Percentiles rank a stretch among this genome's conserved stretches.
phyloP scores from a whole-genome alignment of 2,329 filamentous ascomycete species.

The Xylariaceae sp. region DNA sequence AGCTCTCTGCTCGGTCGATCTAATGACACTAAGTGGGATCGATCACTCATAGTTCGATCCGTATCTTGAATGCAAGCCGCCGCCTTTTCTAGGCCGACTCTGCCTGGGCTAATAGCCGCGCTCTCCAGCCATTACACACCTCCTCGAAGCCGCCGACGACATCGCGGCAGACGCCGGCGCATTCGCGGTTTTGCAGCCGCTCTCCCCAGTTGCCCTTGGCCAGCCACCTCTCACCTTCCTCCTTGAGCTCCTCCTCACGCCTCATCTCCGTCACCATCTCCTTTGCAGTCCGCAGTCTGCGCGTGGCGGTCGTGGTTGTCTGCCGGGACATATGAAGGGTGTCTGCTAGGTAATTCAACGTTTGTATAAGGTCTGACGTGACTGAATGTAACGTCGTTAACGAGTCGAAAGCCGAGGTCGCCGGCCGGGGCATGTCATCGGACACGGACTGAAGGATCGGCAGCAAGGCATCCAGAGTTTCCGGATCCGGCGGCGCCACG shows the following conservation, averaged over 20 bases:
- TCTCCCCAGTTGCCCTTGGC: constrained; percentile 78
- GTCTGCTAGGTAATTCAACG: constrained; percentile 81
- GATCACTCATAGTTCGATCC: constrained; percentile 4
- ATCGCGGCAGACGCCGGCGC: constrained; percentile 75
- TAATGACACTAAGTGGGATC: too few relatives aligned
- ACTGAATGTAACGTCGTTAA: constrained; percentile 63
- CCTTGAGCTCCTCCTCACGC: constrained; percentile 73
- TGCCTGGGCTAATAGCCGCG: constrained; percentile 63
- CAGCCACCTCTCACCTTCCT: constrained; percentile 79
- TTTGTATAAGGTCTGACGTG: constrained; percentile 69
- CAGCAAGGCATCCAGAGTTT: constrained; percentile 63
- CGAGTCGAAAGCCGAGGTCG: constrained; percentile 58
- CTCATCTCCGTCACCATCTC: constrained; percentile 83
- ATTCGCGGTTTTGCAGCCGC: constrained; percentile 69
- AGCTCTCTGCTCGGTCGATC: too few relatives aligned
- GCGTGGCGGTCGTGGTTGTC: constrained; percentile 72
- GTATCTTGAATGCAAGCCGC: too few relatives aligned
- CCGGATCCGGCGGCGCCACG: constrained; percentile 55
- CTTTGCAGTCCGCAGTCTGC: constrained; percentile 73
- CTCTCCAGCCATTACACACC: constrained; percentile 79
- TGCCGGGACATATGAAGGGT: constrained; percentile 92
- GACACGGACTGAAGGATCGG: constrained; percentile 61
- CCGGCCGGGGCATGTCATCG: constrained; percentile 60
- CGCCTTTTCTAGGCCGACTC: constrained; percentile 36
- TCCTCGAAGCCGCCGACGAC: constrained; percentile 91